Evolutionary conservation across 805 yeast genomes (phyloP), one percentile per base, ranked within the genome.

Genomic region (Schizosaccharomyces japonicus): DNA sequence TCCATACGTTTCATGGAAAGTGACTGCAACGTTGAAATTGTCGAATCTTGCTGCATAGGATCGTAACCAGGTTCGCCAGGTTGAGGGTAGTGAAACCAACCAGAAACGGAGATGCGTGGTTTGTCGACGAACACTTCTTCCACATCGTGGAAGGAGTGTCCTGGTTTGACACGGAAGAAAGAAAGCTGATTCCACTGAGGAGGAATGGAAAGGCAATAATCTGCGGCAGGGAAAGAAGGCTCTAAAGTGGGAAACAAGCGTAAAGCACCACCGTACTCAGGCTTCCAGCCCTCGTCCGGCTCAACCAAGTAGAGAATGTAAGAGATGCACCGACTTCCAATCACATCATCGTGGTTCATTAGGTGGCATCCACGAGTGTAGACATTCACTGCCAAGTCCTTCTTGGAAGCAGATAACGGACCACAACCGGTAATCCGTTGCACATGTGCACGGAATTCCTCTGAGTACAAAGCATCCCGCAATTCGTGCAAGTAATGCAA

Each of bases 61-160:
- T 75, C 70, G 57, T 61, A 87, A 0, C 95, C 96, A 30, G 72
- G 75, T 62, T 90, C 99, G 7, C 94, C 95, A 8, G 65, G 65
- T 59, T 90, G 96, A 3, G 99, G 99, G 47, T 85, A 81, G 61
- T 90, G 99, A 59, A 87, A 92, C 99, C 99, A 92, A 1, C 99
- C 99, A 57, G 90, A 95, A 51, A 90, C 82, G 0, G 94, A 81
- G 31, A 90, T 65, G 57, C 99, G 70, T 52, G 84, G 93, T 58
- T 78, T 81, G 57, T 85, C 94, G 1, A 77, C 94, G 51, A 78
- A 71, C 1, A 92, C 98, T 60, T 90, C 98, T 63, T 92, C 96
- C 10, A 90, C 99, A 56, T 92, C 98, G 60, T 90, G 99, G 70
- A 90, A 90, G 1, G 94, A 80, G 45, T 78, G 71, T 0, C 98